Conservation (phyloP, 371 early-diverging fungal genomes). For the Choanephora cucurbitarum region DNA sequence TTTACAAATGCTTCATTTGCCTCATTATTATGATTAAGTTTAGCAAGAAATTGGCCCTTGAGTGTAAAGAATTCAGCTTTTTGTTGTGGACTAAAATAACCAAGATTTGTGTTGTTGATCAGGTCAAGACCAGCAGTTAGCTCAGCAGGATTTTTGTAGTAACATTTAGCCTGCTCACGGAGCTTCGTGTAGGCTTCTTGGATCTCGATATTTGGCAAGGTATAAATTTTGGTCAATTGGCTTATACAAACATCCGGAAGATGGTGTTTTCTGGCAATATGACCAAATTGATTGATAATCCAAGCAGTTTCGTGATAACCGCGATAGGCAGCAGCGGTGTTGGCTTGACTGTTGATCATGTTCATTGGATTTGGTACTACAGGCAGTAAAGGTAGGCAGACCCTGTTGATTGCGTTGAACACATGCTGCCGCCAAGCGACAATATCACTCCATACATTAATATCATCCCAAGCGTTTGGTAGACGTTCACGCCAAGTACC, state of each 20-base stretch:
- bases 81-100: slow-evolving; percentile 91
- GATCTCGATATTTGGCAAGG: slow-evolving; percentile 99
- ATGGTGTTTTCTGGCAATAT: slow-evolving; percentile 95
- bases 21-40: slow-evolving; percentile 84
- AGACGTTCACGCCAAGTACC: slow-evolving; percentile 97
- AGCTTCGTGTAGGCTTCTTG: slow-evolving; percentile 98
- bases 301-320: slow-evolving; percentile 99
- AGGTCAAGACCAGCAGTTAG: slow-evolving; percentile 94
- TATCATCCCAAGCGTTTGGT: slow-evolving; percentile 97
- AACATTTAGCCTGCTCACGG: slow-evolving; percentile 98
- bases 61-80: slow-evolving; percentile 97
- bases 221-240: slow-evolving; percentile 95
- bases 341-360: slow-evolving; percentile 52
- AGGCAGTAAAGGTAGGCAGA: slow-evolving; percentile 88
- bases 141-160: slow-evolving; percentile 83
- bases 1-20: slow-evolving; percentile 93
- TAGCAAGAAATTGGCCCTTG: slow-evolving; percentile 92
- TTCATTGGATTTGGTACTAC: slow-evolving; percentile 53
- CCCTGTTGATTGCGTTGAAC: slow-evolving; percentile 93
- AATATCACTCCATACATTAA: slow-evolving; percentile 97
- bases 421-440: slow-evolving; percentile 98
- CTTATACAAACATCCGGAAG: slow-evolving; percentile 93
- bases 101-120: slow-evolving; percentile 98
- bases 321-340: slow-evolving; percentile 89
- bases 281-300: slow-evolving; percentile 99